A percentile compares a stretch with the other conserved stretches of the same genome.
These are phyloP conservation scores for Tylopilus balloui DNA, from an alignment of 768 basidiomycete genomes.

Conservation along the genomic window DNA sequence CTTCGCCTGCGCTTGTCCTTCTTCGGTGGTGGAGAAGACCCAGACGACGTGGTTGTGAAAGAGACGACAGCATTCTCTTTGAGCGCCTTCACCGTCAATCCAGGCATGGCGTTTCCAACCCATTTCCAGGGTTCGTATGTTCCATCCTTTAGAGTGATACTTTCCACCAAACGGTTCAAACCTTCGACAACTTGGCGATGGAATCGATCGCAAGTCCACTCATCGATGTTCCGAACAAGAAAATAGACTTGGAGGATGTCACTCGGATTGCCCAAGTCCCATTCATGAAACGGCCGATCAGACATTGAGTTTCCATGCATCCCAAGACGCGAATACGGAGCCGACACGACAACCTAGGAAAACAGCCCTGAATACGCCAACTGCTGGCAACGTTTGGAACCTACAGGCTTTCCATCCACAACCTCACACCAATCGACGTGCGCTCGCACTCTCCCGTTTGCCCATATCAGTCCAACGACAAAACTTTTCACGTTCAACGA, in stretches of 20 bases:
- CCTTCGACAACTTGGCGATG: constrained; percentile 37
- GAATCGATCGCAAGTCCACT: constrained; percentile 47
- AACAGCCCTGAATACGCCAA: background rate
- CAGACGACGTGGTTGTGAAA: constrained; percentile 25
- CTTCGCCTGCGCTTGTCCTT: constrained; percentile 29
- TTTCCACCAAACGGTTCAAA: constrained; percentile 34
- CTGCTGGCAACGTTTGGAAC: constrained; percentile 7
- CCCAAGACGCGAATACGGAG: constrained; percentile 37
- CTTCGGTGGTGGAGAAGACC: constrained; percentile 26
- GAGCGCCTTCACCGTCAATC: constrained; percentile 16
- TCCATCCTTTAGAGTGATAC: constrained; percentile 30
- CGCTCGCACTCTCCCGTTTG: constrained; percentile 46
- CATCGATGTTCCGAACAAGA: constrained; percentile 49
- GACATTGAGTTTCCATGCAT: constrained; percentile 9
- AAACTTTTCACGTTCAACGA: constrained; percentile 43
- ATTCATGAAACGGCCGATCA: constrained; percentile 40
- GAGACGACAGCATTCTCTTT: constrained; percentile 38
- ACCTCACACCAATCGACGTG: constrained; percentile 52
- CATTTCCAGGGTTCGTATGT: constrained; percentile 48
- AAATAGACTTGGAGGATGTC: constrained; percentile 49
- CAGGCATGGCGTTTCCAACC: constrained; percentile 31
- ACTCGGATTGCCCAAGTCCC: constrained; percentile 42
- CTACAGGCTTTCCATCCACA: constrained; percentile 33
- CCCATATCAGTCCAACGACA: constrained; percentile 53
- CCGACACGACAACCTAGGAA: constrained; percentile 45